These are phyloP conservation scores for Jamesozyma lodderae DNA, from an alignment of 805 yeast species.

Conservation along the genomic window DNA sequence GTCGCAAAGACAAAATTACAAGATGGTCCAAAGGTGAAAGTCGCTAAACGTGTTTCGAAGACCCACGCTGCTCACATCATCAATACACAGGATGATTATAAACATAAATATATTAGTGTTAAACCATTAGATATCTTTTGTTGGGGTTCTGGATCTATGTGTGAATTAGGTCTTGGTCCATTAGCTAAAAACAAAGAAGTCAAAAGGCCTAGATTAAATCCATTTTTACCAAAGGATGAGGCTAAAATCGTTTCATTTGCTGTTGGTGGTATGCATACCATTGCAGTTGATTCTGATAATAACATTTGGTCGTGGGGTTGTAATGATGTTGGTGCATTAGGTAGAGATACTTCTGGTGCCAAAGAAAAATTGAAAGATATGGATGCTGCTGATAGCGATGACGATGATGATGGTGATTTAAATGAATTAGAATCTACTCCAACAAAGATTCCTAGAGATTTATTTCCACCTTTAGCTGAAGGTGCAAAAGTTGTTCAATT, in stretches of 20 bases:
- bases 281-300: conserved; percentile 71
- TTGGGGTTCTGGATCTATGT: conserved; percentile 96
- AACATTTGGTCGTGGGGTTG: conserved; percentile 98
- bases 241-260: conserved; percentile 76
- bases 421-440: conserved; percentile 90
- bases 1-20: conserved; percentile 17
- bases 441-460: conserved; percentile 47
- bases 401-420: conserved; percentile 70
- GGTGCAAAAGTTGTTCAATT: conserved; percentile 60
- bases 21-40: conserved; percentile 4
- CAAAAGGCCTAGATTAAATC: conserved; percentile 89
- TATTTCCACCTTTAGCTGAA: conserved; percentile 48
- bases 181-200: conserved; percentile 85
- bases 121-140: conserved; percentile 68
- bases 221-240: conserved; percentile 53
- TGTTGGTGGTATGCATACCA: conserved; percentile 92
- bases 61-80: conserved; percentile 18
- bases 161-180: conserved; percentile 97
- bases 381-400: conserved; percentile 49
- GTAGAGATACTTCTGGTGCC: conserved; percentile 68
- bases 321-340: conserved; percentile 85
- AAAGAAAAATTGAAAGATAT: conserved; percentile 60
- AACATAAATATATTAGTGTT: conserved; percentile 25
- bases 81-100: conserved; percentile 30
- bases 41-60: conserved; percentile 10